Percentiles rank a stretch among this genome's conserved stretches.
Conservation (phyloP, 2,329 filamentous ascomycete genomes). For the Coniosporium tulheliwenetii region DNA sequence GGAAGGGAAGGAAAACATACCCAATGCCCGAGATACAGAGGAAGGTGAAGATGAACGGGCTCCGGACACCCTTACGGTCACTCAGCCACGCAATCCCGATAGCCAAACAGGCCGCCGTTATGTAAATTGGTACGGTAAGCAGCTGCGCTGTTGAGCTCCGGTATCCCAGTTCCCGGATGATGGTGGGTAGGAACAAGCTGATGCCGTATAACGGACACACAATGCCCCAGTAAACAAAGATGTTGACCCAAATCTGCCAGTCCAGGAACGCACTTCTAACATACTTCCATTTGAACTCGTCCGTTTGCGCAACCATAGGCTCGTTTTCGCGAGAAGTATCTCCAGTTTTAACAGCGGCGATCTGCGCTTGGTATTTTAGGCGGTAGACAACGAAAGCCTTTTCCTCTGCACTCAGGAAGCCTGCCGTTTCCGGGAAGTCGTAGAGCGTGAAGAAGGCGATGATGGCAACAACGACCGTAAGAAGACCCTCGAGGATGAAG, state of each 20-base stretch:
- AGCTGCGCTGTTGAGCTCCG: conserved; percentile 25
- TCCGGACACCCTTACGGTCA: conserved; percentile 10
- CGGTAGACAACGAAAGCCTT: conserved; percentile 1
- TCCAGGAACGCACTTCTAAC: conserved; percentile 29
- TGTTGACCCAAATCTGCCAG: conserved; percentile 32
- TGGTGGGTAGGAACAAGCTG: conserved; percentile 20
- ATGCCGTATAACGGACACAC: conserved; percentile 30
- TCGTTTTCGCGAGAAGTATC: conserved; percentile 1
- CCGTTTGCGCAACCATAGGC: conserved; percentile 6
- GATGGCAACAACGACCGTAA: conserved; percentile 4
- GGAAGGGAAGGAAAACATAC: conserved; percentile 3
- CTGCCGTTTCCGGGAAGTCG: conserved; percentile 38
- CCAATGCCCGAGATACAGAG: conserved; percentile 10
- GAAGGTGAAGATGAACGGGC: conserved; percentile 10
- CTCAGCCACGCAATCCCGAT: conserved; percentile 9
- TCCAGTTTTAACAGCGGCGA: background rate
- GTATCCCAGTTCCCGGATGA: conserved; percentile 28
- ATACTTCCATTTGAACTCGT: conserved; percentile 18
- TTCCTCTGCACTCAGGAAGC: conserved; percentile 35
- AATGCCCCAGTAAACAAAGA: conserved; percentile 50
- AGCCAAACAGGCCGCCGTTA: conserved; percentile 20
- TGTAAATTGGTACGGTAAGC: conserved; percentile 30
- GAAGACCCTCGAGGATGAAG: conserved; percentile 24
- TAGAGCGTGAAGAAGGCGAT: conserved; percentile 7
- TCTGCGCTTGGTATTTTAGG: conserved; percentile 3